Percentiles rank a stretch among this genome's conserved stretches.
Evolutionary conservation across 1,284 basidiomycete genomes (phyloP).

Genomic region (Farysia itapuensis): DNA sequence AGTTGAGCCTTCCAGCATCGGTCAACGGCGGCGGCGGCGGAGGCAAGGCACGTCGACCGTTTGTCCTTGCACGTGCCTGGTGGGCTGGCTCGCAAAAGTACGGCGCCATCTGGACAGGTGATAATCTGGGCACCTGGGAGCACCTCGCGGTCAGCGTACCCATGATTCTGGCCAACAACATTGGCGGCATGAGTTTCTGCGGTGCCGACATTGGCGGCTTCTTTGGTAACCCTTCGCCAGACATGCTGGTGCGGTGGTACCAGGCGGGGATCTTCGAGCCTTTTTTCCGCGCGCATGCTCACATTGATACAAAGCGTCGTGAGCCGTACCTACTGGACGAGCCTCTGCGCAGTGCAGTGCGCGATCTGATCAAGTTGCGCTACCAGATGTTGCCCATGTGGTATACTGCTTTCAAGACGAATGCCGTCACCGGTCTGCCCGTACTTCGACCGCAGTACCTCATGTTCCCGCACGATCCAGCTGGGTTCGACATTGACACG

Average conservation of each 20-base stretch:
- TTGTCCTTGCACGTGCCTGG: slow-evolving; percentile 93
- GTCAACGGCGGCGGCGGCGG: slow-evolving; percentile 63
- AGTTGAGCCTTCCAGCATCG: slow-evolving; percentile 67
- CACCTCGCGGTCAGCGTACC: slow-evolving; percentile 91
- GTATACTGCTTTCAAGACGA: slow-evolving; percentile 84
- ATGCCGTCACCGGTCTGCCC: slow-evolving; percentile 48
- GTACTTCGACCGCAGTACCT: slow-evolving; percentile 77
- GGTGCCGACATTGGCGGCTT: slow-evolving; percentile 97
- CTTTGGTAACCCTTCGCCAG: slow-evolving; percentile 91
- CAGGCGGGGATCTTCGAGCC: slow-evolving; percentile 91
- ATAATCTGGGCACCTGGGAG: slow-evolving; percentile 96
- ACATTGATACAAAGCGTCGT: slow-evolving; percentile 94
- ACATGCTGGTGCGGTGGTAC: slow-evolving; percentile 97
- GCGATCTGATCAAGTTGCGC: slow-evolving; percentile 77
- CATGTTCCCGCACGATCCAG: slow-evolving; percentile 81
- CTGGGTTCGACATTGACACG: slow-evolving; percentile 85
- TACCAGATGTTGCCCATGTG: slow-evolving; percentile 88
- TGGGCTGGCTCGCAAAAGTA: slow-evolving; percentile 93
- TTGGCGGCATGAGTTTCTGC: slow-evolving; percentile 90
- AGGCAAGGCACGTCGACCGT: slow-evolving; percentile 66
- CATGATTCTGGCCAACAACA: slow-evolving; percentile 86
- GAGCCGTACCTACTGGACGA: slow-evolving; percentile 92
- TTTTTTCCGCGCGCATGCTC: slow-evolving; percentile 98
- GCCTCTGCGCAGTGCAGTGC: slow-evolving; percentile 79
- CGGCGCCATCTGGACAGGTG: slow-evolving; percentile 98